These are phyloP conservation scores for Lenwebbia sp. DNA, from an alignment of 345 rosid genomes.

Conservation along the genomic window DNA sequence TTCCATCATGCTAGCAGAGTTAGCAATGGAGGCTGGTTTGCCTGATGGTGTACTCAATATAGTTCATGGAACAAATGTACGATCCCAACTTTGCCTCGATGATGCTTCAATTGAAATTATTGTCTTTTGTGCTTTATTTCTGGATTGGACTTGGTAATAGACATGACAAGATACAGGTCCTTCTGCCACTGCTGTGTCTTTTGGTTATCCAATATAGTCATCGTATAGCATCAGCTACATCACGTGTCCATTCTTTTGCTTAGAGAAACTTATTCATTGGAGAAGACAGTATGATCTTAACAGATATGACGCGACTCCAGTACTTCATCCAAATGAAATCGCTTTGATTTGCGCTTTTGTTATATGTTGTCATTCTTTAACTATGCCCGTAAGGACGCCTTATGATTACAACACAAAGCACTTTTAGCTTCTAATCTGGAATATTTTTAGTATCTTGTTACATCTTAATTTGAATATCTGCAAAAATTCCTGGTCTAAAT, in stretches of 20 bases:
- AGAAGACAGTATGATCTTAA: neutral
- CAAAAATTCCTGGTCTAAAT: neutral
- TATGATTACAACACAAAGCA: neutral
- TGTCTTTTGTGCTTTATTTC: neutral
- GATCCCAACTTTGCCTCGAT: conserved; percentile 3
- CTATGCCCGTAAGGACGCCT: neutral
- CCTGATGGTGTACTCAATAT: conserved; percentile 85
- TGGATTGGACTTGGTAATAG: neutral
- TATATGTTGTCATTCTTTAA: neutral
- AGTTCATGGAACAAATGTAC: conserved; percentile 86
- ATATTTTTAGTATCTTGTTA: neutral
- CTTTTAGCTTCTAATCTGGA: neutral
- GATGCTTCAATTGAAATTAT: neutral
- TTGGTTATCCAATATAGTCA: neutral
- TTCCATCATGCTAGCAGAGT: conserved; percentile 78
- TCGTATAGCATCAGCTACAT: neutral
- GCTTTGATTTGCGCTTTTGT: neutral
- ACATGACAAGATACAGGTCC: neutral
- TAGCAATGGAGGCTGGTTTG: conserved; percentile 96
- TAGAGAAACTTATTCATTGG: neutral
- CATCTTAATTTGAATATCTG: neutral
- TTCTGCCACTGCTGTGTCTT: neutral
- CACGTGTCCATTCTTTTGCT: neutral
- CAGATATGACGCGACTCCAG: neutral
- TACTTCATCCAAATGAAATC: neutral